A percentile compares a stretch with the other conserved stretches of the same genome.
phyloP scores from a whole-genome alignment of 139 green algal genomes.

The Coccomyxa sp. region DNA sequence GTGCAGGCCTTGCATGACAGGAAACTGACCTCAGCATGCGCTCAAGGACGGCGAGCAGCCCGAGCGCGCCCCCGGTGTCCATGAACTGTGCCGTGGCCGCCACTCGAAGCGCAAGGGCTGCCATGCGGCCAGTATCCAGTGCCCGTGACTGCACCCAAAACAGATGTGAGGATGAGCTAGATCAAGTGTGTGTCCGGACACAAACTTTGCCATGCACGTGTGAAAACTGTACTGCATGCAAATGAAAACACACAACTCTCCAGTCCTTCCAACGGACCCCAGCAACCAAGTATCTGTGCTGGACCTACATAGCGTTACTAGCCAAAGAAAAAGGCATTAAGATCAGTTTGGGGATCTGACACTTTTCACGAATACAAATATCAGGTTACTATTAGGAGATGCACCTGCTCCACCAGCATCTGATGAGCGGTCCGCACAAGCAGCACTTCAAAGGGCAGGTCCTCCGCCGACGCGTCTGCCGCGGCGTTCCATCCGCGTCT shows the following conservation, averaged over 20 bases:
- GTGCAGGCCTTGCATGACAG: neutral
- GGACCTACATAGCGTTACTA: neutral
- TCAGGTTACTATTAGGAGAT: neutral
- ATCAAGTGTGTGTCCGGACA: neutral
- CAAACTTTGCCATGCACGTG: neutral
- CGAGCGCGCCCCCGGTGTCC: conserved; percentile 27
- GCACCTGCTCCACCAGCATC: conserved; percentile 28
- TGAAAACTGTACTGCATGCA: neutral
- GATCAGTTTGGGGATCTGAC: neutral
- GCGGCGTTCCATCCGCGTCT: no score
- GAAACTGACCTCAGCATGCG: conserved; percentile 25
- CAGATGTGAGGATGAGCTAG: neutral
- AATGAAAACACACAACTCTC: neutral
- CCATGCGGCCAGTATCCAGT: conserved; percentile 45
- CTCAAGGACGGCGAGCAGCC: conserved; percentile 37
- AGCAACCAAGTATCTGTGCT: no score
- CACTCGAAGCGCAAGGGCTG: conserved; percentile 45
- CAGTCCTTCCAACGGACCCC: neutral
- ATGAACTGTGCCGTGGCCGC: conserved; percentile 14
- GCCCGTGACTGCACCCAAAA: conserved; percentile 15
- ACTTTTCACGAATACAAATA: neutral
- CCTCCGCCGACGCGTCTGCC: no score
- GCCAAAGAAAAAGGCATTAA: neutral
- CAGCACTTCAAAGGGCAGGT: conserved; percentile 10
- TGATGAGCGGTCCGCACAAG: conserved; percentile 19